Percentiles rank a stretch among this genome's conserved stretches.
phyloP scores from a whole-genome alignment of 768 basidiomycete species.

The Termitomyces heimii region DNA sequence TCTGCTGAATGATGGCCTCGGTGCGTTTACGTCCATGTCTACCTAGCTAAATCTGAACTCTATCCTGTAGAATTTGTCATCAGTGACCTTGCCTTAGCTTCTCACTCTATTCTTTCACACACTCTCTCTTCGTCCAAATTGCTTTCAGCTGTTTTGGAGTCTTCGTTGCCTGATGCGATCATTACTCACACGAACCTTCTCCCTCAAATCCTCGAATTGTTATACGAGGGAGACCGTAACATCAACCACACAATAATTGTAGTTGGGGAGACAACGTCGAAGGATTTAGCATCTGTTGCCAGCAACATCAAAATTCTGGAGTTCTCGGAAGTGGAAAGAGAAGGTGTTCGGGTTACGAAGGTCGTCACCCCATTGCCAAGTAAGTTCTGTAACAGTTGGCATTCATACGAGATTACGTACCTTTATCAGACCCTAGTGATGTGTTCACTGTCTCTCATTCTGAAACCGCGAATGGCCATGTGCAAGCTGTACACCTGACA shows the following conservation, averaged over 20 bases:
- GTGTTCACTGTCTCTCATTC: slow-evolving; percentile 69
- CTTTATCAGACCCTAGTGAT: slow-evolving; percentile 45
- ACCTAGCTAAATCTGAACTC: background rate
- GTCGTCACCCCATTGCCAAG: slow-evolving; percentile 44
- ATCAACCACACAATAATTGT: slow-evolving; percentile 59
- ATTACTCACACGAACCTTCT: slow-evolving; percentile 65
- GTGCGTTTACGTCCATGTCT: slow-evolving; percentile 28
- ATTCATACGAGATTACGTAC: slow-evolving; percentile 2
- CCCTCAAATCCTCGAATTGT: slow-evolving; percentile 61
- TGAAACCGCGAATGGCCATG: slow-evolving; percentile 40
- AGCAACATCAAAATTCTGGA: slow-evolving; percentile 50
- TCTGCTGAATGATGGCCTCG: slow-evolving; percentile 73
- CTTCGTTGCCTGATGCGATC: slow-evolving; percentile 66
- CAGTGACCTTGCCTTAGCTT: slow-evolving; percentile 72
- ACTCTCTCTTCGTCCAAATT: slow-evolving; percentile 57
- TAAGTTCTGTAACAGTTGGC: slow-evolving; percentile 25
- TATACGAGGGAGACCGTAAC: slow-evolving; percentile 51
- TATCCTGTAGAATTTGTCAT: slow-evolving; percentile 62
- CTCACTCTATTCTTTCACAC: slow-evolving; percentile 61
- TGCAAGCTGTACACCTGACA: slow-evolving; percentile 63
- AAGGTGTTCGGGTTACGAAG: slow-evolving; percentile 49
- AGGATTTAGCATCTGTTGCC: slow-evolving; percentile 39
- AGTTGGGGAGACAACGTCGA: slow-evolving; percentile 54
- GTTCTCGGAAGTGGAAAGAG: slow-evolving; percentile 68
- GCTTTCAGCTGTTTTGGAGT: slow-evolving; percentile 59